These are phyloP conservation scores for Garcia nutans DNA, from an alignment of 345 rosid genomes.

Conservation along the genomic window DNA sequence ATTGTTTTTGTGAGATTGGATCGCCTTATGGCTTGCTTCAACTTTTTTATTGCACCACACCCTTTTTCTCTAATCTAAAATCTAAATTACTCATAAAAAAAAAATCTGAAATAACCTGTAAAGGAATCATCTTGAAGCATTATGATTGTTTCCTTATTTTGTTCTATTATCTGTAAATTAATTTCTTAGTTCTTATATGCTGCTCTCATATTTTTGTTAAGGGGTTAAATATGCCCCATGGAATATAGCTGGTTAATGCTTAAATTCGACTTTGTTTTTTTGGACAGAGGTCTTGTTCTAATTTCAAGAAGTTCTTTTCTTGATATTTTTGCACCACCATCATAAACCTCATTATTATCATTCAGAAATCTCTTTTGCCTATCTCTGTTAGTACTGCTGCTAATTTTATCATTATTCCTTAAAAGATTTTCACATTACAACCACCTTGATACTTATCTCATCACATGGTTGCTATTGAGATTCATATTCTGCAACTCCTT, in stretches of 20 bases:
- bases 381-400: conserved; percentile 39
- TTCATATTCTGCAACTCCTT: conserved; percentile 61
- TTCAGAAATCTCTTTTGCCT: conserved; percentile 40
- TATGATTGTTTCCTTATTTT: conserved; percentile 14
- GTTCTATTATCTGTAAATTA: conserved; percentile 8
- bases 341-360: conserved; percentile 44
- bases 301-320: conserved; percentile 42
- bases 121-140: conserved; percentile 21
- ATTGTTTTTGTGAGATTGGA: conserved; percentile 33
- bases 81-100: conserved; percentile 24
- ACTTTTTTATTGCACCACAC: conserved; percentile 23
- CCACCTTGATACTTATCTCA: conserved; percentile 55
- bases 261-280: conserved; percentile 38
- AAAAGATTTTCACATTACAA: conserved; percentile 37
- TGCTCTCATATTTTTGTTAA: conserved; percentile 20
- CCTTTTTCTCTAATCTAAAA: conserved; percentile 5
- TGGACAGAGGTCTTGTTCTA: conserved; percentile 35
- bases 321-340: conserved; percentile 49
- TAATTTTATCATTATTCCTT: conserved; percentile 33
- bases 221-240: conserved; percentile 19
- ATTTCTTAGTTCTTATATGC: conserved; percentile 15
- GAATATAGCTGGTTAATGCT: conserved; percentile 36
- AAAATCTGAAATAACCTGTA: not conserved
- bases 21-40: conserved; percentile 27
- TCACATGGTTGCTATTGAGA: conserved; percentile 51